Evolutionary conservation across 2,329 filamentous ascomycete species (phyloP).

Genomic region (Colletotrichum viniferum): DNA sequence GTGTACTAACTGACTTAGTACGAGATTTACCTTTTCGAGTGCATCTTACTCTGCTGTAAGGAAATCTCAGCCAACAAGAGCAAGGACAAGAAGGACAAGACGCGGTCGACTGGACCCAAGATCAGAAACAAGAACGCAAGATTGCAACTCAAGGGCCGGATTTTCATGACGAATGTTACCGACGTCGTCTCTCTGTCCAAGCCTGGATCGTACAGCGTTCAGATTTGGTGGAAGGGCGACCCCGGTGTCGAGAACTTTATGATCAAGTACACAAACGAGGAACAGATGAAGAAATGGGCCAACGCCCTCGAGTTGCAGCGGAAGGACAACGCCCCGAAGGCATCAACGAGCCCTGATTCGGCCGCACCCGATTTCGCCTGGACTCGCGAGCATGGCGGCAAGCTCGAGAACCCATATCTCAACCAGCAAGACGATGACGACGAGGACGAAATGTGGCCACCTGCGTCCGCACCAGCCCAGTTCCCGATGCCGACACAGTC

Average conservation of each 20-base stretch:
- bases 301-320: conserved; percentile 78
- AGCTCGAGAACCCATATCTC: conserved; percentile 82
- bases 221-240: conserved; percentile 99
- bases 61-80: conserved; percentile 85
- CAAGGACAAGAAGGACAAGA: conserved; percentile 77
- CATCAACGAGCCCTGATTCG: conserved; percentile 51
- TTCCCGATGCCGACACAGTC: conserved; percentile 36
- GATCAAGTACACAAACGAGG: conserved; percentile 91
- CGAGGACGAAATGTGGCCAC: conserved; percentile 52
- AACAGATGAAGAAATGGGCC: conserved; percentile 92
- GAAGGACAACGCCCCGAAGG: conserved; percentile 59
- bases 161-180: conserved; percentile 99
- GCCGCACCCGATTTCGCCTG: conserved; percentile 78
- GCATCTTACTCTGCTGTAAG: conserved; percentile 95
- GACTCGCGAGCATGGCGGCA: conserved; percentile 69
- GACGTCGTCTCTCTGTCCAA: conserved; percentile 88
- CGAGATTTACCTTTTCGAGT: conserved; percentile 96
- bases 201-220: conserved; percentile 90
- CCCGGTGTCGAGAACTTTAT: conserved; percentile 95
- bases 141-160: conserved; percentile 92
- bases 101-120: conserved; percentile 61
- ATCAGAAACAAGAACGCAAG: conserved; percentile 72
- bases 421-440: conserved; percentile 68
- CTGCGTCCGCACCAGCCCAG: conserved; percentile 37
- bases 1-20: conserved; percentile 63